Percentiles rank a stretch among this genome's conserved stretches.
Conservation (phyloP, 1,139 yeast genomes). For the Yamadazyma pseudoaaseri region DNA sequence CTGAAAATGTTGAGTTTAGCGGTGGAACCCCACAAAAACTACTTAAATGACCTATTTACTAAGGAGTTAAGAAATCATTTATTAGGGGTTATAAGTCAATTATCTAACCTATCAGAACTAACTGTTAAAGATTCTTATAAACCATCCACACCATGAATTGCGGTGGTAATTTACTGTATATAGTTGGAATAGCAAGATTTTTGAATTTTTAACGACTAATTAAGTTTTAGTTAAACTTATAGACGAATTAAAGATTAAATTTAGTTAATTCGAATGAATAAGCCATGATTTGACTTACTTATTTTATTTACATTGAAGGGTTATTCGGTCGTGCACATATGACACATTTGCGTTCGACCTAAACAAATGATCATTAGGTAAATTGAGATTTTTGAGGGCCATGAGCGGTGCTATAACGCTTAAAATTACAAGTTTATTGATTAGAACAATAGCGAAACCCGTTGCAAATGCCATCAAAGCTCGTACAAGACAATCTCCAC, state of each 20-base stretch:
- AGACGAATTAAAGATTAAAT: too few species aligned
- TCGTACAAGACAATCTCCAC: conserved; percentile 74
- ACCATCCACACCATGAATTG: too few species aligned
- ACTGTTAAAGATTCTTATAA: not conserved
- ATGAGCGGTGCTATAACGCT: conserved; percentile 61
- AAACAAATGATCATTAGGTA: not conserved
- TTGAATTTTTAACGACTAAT: not conserved
- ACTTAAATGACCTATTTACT: not conserved
- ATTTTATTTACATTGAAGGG: too few species aligned
- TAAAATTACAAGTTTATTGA: conserved; percentile 70
- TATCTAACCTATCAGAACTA: not conserved
- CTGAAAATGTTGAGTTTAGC: conserved; percentile 4
- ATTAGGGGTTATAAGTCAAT: not conserved
- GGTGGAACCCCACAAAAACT: conserved; percentile 1
- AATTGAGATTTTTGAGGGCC: not conserved
- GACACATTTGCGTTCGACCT: not conserved
- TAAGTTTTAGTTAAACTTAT: too few species aligned
- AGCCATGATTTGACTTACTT: too few species aligned
- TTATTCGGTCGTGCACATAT: not conserved
- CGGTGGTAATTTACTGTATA: not conserved
- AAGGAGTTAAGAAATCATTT: conserved; percentile 1
- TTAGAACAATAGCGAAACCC: conserved; percentile 81
- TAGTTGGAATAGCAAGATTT: not conserved
- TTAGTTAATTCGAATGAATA: too few species aligned
- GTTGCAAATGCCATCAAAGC: conserved; percentile 69